Evolutionary conservation across 306 rosid species (phyloP).

Genomic region (Cyamopsis tetragonoloba): DNA sequence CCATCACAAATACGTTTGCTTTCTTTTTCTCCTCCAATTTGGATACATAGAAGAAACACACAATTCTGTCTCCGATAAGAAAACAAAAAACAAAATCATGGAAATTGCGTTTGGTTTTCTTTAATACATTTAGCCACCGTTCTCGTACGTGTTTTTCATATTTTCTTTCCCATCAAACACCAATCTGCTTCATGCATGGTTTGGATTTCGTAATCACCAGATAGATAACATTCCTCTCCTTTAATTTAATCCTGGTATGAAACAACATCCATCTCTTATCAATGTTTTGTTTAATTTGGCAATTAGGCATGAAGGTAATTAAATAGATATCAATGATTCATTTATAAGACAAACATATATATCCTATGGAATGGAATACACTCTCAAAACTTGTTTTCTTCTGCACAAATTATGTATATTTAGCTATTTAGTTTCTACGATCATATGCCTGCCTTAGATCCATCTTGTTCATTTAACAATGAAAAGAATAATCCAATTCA

Average conservation of each 20-base stretch:
- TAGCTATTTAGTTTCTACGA: conserved; percentile 4
- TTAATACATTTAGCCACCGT: conserved; percentile 6
- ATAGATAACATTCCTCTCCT: not conserved
- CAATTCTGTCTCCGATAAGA: not conserved
- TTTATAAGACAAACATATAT: not conserved
- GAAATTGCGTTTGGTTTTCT: not conserved
- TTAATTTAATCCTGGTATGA: not conserved
- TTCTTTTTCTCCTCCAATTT: not conserved
- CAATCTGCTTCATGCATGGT: not conserved
- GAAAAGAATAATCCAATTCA: not conserved
- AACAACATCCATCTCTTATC: not conserved
- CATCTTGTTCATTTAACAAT: not conserved
- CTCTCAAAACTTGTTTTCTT: not conserved
- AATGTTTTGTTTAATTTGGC: not conserved
- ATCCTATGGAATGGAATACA: not conserved
- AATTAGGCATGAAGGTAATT: conserved; percentile 8
- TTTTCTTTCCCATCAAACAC: not conserved
- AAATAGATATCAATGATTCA: not conserved
- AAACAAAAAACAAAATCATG: not conserved
- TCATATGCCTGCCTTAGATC: not conserved
- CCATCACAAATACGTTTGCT: not conserved
- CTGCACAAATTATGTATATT: not conserved
- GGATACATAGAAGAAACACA: not conserved
- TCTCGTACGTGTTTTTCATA: not conserved
- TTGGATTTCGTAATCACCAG: not conserved